Conservation (phyloP, 192 early-diverging fungal species). For the Piromyces finnis region DNA sequence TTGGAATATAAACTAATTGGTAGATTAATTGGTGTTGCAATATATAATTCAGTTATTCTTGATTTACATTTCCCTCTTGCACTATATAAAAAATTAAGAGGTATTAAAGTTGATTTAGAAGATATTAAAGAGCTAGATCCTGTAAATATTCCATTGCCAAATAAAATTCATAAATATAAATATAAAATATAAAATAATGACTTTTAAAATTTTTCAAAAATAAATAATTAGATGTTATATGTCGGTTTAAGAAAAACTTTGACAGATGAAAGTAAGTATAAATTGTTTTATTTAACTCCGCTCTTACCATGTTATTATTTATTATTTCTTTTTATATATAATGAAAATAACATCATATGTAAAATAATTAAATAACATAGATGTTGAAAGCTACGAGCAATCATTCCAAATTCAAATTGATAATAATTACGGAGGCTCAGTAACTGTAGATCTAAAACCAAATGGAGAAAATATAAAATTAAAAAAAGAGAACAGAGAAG, state of each 20-base stretch:
- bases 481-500: conserved; percentile 49
- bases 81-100: background rate
- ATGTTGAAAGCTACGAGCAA: background rate
- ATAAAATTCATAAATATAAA: no score
- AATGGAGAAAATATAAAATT: conserved; percentile 42
- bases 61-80: conserved; percentile 1
- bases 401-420: conserved; percentile 47
- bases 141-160: background rate
- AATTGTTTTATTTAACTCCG: no score
- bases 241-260: background rate
- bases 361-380: no score
- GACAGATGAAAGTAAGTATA: background rate
- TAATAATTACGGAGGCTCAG: conserved; percentile 28
- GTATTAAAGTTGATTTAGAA: background rate
- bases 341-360: no score
- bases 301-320: no score
- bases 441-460: conserved; percentile 44
- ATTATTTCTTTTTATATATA: no score
- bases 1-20: conserved; percentile 14
- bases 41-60: background rate
- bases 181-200: no score
- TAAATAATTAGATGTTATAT: background rate
- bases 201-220: no score
- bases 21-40: background rate
- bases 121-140: background rate